phyloP scores from a whole-genome alignment of 2,329 filamentous ascomycete species.

The Diaporthe sp. region DNA sequence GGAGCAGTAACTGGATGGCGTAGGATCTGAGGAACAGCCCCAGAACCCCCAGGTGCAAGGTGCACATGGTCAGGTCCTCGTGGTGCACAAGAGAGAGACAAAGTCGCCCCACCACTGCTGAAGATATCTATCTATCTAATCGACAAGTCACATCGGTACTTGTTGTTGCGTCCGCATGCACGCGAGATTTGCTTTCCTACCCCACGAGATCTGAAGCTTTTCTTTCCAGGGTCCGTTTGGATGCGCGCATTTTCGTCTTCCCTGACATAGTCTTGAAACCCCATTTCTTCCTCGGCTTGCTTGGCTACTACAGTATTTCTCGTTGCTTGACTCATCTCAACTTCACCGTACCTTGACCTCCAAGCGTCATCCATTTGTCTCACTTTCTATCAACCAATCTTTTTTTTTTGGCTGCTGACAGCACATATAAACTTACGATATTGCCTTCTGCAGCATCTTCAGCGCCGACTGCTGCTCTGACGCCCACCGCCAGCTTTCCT shows the following conservation, averaged over 20 bases:
- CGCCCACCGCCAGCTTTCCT: conserved; percentile 32
- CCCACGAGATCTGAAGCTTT: conserved; percentile 17
- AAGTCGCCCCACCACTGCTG: conserved; percentile 9
- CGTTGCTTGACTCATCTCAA: conserved; percentile 16
- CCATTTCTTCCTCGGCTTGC: conserved; percentile 11
- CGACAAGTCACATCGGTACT: conserved; percentile 21
- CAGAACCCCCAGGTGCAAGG: background rate
- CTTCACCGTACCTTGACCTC: background rate
- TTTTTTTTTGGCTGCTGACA: background rate
- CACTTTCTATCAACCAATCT: background rate
- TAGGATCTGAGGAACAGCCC: background rate
- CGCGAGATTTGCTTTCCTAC: conserved; percentile 17
- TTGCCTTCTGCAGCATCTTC: conserved; percentile 30
- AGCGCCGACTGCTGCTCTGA: conserved; percentile 13
- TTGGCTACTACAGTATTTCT: background rate
- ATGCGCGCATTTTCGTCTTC: conserved; percentile 16
- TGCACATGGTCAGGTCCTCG: conserved; percentile 2
- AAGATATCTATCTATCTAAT: background rate
- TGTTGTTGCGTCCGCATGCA: conserved; percentile 14
- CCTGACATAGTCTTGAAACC: conserved; percentile 1
- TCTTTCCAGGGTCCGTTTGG: conserved; percentile 6
- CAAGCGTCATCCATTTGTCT: conserved; percentile 3
- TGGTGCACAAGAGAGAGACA: conserved; percentile 3
- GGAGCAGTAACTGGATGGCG: background rate
- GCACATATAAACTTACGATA: background rate